phyloP scores from a whole-genome alignment of 2,329 filamentous ascomycete species.

The Aspergillus viridinutans region DNA sequence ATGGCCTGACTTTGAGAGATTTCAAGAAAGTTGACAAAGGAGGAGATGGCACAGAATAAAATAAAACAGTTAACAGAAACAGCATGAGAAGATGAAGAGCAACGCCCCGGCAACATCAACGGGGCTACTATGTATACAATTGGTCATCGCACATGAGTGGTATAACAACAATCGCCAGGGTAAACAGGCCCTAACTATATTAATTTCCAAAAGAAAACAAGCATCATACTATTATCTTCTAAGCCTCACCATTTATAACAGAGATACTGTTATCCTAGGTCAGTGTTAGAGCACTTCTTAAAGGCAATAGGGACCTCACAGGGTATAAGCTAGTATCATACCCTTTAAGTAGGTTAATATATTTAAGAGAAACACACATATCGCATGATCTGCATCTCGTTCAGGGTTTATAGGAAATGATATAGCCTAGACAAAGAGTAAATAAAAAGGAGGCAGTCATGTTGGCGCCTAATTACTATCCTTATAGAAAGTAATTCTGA shows the following conservation, averaged over 20 bases:
- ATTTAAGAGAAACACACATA: neutral
- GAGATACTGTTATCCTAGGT: neutral
- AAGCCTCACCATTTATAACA: neutral
- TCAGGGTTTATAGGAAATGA: no score
- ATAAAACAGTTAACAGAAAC: neutral
- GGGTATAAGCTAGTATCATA: no score
- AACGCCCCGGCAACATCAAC: neutral
- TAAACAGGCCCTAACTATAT: neutral
- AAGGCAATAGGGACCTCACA: neutral
- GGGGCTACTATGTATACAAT: neutral
- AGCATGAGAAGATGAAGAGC: neutral
- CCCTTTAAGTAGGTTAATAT: neutral
- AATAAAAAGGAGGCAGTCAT: no score
- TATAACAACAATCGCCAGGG: neutral
- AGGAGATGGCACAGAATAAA: neutral
- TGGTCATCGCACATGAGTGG: neutral
- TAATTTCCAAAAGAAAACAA: neutral
- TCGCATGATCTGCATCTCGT: neutral
- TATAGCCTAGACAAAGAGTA: neutral
- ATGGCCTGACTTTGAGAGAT: neutral
- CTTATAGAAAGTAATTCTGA: neutral
- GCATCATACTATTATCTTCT: neutral
- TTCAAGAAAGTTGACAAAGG: neutral
- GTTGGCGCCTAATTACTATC: neutral
- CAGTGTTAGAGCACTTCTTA: neutral